These are phyloP conservation scores for Arabidopsis arenosa DNA, from an alignment of 345 rosid species.

Conservation along the genomic window DNA sequence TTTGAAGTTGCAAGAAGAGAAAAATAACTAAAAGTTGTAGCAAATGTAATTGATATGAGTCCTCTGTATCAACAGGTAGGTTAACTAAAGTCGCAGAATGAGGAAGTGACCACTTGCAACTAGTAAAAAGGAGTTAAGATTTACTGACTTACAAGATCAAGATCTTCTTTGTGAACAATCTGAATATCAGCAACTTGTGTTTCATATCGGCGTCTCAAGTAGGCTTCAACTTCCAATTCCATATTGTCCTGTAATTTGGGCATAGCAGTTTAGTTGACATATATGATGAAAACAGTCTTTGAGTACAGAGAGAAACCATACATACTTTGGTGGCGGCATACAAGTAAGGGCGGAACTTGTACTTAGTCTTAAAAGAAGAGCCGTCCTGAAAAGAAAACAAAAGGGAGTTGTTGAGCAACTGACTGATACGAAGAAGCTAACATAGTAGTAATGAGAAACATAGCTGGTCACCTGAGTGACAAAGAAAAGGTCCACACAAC, in stretches of 20 bases:
- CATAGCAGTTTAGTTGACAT: constrained; percentile 23
- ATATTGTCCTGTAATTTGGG: constrained; percentile 56
- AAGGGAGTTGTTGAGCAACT: not conserved
- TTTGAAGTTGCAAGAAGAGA: not conserved
- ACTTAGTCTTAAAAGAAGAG: constrained; percentile 82
- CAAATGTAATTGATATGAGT: not conserved
- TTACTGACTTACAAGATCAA: constrained; percentile 76
- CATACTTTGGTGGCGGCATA: constrained; percentile 82
- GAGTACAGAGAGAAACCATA: not conserved
- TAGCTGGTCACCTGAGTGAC: constrained; percentile 72
- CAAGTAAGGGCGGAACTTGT: constrained; percentile 89
- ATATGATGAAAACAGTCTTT: not conserved
- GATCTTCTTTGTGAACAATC: constrained; percentile 84
- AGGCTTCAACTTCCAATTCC: constrained; percentile 95
- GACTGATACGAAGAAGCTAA: constrained; percentile 3
- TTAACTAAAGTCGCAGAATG: constrained; percentile 9
- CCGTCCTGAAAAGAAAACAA: constrained; percentile 67
- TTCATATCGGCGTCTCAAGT: constrained; percentile 81
- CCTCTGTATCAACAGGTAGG: too few species aligned
- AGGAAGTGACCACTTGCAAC: constrained; percentile 3
- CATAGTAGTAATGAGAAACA: not conserved
- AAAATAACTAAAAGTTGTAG: constrained; percentile 9
- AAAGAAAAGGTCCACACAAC: constrained; percentile 89
- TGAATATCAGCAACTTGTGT: constrained; percentile 77
- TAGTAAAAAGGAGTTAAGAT: not conserved